phyloP scores from a whole-genome alignment of 208 protist genomes.

The Trypanosomatidae sp. region DNA sequence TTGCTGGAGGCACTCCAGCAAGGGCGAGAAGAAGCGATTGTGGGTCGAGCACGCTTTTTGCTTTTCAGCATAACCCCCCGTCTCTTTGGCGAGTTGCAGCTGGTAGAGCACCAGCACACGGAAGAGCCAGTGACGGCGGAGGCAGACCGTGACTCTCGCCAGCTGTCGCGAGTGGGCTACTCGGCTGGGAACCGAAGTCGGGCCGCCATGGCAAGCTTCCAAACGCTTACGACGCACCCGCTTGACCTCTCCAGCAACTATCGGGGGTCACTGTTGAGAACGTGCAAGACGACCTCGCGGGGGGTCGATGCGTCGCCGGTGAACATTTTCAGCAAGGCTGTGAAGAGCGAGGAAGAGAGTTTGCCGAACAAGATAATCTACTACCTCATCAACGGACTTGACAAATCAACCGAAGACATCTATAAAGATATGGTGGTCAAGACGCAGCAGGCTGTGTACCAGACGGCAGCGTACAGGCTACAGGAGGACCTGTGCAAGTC shows the following conservation, averaged over 20 bases:
- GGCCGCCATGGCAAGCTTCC: slow-evolving; percentile 26
- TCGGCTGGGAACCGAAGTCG: slow-evolving; percentile 31
- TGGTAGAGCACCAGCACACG: slow-evolving; percentile 69
- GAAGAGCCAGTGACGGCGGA: slow-evolving; percentile 57
- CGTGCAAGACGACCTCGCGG: slow-evolving; percentile 17
- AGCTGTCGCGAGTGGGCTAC: slow-evolving; percentile 24
- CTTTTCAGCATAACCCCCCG: slow-evolving; percentile 69
- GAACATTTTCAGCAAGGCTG: slow-evolving; percentile 38
- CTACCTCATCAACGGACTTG: slow-evolving; percentile 62
- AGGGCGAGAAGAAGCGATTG: slow-evolving; percentile 47
- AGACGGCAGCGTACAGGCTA: slow-evolving; percentile 61
- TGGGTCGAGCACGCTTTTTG: slow-evolving; percentile 70
- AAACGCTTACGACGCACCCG: slow-evolving; percentile 20
- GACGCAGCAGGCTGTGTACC: slow-evolving; percentile 43
- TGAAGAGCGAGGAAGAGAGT: slow-evolving; percentile 40
- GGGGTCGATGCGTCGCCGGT: slow-evolving; percentile 20
- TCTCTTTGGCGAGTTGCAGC: slow-evolving; percentile 42
- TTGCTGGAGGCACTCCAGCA: slow-evolving; percentile 85
- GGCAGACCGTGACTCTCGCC: slow-evolving; percentile 26
- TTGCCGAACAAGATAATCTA: slow-evolving; percentile 60
- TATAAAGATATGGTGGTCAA: slow-evolving; percentile 39
- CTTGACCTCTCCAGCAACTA: slow-evolving; percentile 35
- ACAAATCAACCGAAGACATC: slow-evolving; percentile 41
- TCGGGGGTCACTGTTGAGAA: slow-evolving; percentile 21
- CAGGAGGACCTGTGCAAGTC: slow-evolving; percentile 63